Evolutionary conservation across 345 rosid genomes (phyloP), one percentile per base, ranked within the genome.

Genomic region (Gynandropsis gynandra): DNA sequence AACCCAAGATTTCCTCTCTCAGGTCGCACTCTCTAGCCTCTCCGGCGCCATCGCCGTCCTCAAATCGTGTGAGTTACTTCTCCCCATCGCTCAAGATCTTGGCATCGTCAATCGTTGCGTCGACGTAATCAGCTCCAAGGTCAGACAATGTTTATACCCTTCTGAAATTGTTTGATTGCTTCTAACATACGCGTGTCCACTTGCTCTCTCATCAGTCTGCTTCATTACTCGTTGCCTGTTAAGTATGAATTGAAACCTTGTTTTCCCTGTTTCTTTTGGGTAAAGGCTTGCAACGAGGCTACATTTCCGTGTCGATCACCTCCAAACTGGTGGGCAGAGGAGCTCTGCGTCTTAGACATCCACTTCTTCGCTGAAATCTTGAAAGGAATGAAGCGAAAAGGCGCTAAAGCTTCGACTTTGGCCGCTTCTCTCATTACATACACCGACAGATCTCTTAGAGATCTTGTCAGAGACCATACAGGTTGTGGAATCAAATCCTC

Each of bases 251-350:
- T 34, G 1, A 39, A 41, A 19, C 4, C 10, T 4, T 43, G 18
- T 16, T 34, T 31, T 15, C 14, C 8, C 32, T 1, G 16, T 38
- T 37, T 62, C 36, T 14, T 1, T 10, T 24, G 12, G 0, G 0
- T 39, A 27, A 36, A 90, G 95, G 81, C 80, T 8, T 92, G 89
- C 43, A 80, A 76, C 32, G 96, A 82, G 63, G 86, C 82, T 2
- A 87, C 75, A 68, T 80, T 85, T 41, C 95, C 98, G 0, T 77
- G 93, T 61, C 78, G 95, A 40, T 65, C 88, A 9, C 98, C 96
- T 18, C 78, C 89, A 0, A 87, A 87, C 57, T 92, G 98, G 98
- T 92, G 98, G 98, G 75, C 87, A 1, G 93, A 87, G 65, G 98
- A 87, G 76, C 71, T 92, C 9, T 80, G 93, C 12, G 84, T 92